phyloP scores from a whole-genome alignment of 176 grass and related monocot species.

The Musa schizocarpa region DNA sequence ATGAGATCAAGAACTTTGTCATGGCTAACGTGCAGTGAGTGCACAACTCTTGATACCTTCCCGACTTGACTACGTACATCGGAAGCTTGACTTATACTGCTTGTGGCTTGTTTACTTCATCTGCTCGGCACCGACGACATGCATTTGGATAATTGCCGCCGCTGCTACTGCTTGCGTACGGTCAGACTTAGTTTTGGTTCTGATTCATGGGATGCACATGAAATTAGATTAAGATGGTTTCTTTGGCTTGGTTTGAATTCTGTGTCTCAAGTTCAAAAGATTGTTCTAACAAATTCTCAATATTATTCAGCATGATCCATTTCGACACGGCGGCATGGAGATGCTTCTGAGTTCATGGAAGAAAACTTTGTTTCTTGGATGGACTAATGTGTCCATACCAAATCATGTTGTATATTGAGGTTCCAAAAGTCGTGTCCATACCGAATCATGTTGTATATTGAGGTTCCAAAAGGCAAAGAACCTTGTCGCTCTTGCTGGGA shows the following conservation, averaged over 20 bases:
- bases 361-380: no score
- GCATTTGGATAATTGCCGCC: no score
- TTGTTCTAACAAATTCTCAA: no score
- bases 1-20: slow-evolving; percentile 88
- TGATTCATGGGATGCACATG: no score
- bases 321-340: neutral
- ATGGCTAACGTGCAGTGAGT: slow-evolving; percentile 59
- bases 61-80: neutral
- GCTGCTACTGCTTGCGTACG: no score
- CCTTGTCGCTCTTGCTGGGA: neutral
- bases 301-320: neutral
- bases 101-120: no score
- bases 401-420: neutral
- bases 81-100: neutral
- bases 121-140: no score
- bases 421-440: neutral
- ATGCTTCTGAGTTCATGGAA: no score
- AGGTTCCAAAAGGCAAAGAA: neutral
- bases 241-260: no score
- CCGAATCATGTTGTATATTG: neutral
- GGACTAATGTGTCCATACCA: neutral
- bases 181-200: no score
- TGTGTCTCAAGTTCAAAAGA: no score
- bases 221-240: no score
- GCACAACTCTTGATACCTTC: neutral